Base-by-base conservation (phyloP, 2,329 filamentous ascomycete species). In the Pestalotiopsis sp. region DNA sequence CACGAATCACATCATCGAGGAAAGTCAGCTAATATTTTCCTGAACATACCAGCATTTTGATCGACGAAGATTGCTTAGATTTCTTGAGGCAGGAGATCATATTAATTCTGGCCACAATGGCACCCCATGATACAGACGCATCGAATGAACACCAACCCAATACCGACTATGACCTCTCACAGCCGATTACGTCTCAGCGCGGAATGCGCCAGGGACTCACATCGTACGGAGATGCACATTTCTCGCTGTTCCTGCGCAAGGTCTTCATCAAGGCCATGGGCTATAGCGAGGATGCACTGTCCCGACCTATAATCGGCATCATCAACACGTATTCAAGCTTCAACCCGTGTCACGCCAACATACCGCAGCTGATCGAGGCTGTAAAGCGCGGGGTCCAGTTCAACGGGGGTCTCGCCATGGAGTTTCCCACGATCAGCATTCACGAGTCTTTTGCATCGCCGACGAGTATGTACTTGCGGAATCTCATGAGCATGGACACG, bases 401-500 rank as follows among this genome's bases (percentile, higher is more conserved):
- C 0, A 84, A 83, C 61, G 92, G 92, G 2, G 92, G 91, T 0
- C 78, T 93, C 36, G 89, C 91, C 0, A 85, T 93, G 25, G 91
- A 93, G 49, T 93, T 93, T 72, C 91, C 91, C 0, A 93, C 91
- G 0, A 93, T 94, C 67, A 92, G 89, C 70, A 75, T 93, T 0
- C 89, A 91, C 72, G 91, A 93, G 82, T 86, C 84, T 2, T 93
- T 94, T 75, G 84, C 91, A 0, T 83, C 85, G 59, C 91, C 91
- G 2, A 93, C 91, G 4, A 93, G 91, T 80, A 93, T 94, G 92
- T 93, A 89, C 67, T 75, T 93, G 62, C 80, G 92, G 40, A 93
- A 93, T 72, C 75, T 93, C 68, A 93, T 94, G 91, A 91, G 89
- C 72, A 92, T 93, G 90, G 92, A 93, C 75, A 93, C 92, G 0